Evolutionary conservation across 768 basidiomycete species (phyloP).

Genomic region (Sistotremastrum suecicum): DNA sequence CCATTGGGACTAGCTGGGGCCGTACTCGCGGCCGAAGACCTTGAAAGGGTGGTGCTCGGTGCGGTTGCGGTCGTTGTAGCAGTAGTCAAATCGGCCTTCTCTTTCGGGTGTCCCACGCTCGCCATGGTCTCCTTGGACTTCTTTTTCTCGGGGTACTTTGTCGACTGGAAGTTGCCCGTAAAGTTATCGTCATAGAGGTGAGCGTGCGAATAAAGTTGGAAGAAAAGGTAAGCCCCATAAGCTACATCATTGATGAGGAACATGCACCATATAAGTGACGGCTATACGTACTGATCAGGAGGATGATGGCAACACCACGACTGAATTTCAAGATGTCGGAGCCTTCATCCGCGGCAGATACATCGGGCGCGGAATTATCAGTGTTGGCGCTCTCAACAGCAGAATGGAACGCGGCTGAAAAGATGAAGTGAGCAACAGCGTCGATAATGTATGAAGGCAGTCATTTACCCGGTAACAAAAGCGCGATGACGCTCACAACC

Average conservation of each 20-base stretch:
- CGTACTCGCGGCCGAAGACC: too few species aligned
- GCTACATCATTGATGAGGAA: constrained; percentile 27
- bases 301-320: constrained; percentile 63
- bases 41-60: neutral
- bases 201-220: constrained; percentile 67
- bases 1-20: too few species aligned
- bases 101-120: too few species aligned
- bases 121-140: neutral
- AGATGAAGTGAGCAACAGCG: neutral
- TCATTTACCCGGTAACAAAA: constrained; percentile 39
- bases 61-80: neutral
- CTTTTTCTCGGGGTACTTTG: constrained; percentile 8
- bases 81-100: neutral
- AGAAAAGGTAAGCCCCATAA: constrained; percentile 60
- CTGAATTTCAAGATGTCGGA: constrained; percentile 53
- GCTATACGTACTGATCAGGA: constrained; percentile 49
- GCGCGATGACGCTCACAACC: constrained; percentile 65
- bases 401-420: constrained; percentile 58
- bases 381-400: constrained; percentile 19
- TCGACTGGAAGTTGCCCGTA: constrained; percentile 11
- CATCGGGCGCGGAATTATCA: constrained; percentile 9
- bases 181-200: constrained; percentile 41
- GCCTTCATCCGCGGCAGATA: constrained; percentile 21
- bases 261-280: neutral
- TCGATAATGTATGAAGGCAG: neutral